phyloP scores from a whole-genome alignment of 805 yeast genomes.

The Yarrowia deformans region DNA sequence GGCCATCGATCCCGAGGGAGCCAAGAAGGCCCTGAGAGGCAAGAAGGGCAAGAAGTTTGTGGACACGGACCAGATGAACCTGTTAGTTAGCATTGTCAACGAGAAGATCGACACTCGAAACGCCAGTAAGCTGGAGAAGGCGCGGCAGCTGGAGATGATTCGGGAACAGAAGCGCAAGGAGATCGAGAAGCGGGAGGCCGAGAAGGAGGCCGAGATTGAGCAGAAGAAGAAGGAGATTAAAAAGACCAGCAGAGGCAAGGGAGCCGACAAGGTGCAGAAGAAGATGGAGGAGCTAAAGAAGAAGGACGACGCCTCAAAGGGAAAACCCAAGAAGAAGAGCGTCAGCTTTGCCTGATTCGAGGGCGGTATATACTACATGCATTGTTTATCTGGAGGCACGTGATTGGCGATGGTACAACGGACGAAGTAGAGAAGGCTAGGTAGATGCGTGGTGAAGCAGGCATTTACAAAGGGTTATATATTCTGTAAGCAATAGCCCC shows the following conservation, averaged over 20 bases:
- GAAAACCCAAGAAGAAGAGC: conserved; percentile 18
- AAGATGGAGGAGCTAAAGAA: conserved; percentile 15
- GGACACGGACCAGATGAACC: conserved; percentile 70
- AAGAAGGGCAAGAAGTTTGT: conserved; percentile 64
- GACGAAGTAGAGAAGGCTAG: no score
- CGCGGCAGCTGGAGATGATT: conserved; percentile 86
- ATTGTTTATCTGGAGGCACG: background rate
- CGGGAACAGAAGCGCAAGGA: conserved; percentile 87
- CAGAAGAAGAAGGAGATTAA: conserved; percentile 79
- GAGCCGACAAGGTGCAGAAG: conserved; percentile 38
- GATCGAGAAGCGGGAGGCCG: conserved; percentile 81
- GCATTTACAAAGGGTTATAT: no score
- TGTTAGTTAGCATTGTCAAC: conserved; percentile 81
- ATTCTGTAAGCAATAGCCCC: no score
- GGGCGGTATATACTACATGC: conserved; percentile 12
- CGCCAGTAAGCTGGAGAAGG: conserved; percentile 89
- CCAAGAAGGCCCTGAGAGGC: conserved; percentile 68
- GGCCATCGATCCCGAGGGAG: conserved; percentile 83
- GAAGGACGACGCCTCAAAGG: background rate
- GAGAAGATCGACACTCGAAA: conserved; percentile 78
- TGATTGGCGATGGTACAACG: no score
- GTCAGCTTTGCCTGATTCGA: conserved; percentile 8
- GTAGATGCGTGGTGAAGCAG: no score
- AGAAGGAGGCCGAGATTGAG: conserved; percentile 71
- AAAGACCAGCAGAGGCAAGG: conserved; percentile 70